phyloP scores from a whole-genome alignment of 1,284 basidiomycete species.

The Paramarasmius palmivorus region DNA sequence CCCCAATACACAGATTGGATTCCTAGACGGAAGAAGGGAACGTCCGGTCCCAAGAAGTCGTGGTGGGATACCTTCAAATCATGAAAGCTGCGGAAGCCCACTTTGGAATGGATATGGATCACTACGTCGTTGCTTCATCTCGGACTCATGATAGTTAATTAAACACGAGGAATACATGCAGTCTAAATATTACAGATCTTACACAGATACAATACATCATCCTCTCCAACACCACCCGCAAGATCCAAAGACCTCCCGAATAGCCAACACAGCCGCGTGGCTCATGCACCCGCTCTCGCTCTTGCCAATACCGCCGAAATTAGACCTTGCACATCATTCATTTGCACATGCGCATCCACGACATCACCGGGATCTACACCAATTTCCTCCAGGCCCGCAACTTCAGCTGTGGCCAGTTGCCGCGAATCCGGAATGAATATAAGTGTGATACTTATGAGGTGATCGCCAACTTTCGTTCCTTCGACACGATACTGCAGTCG shows the following conservation, averaged over 20 bases:
- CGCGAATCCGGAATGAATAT: constrained; percentile 71
- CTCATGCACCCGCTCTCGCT: constrained; percentile 26
- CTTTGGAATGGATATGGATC: too few relatives aligned
- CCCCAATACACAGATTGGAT: constrained; percentile 16
- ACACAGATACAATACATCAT: too few relatives aligned
- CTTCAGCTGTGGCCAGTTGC: constrained; percentile 57
- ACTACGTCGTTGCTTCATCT: too few relatives aligned
- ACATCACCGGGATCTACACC: constrained; percentile 61
- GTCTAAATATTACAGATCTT: too few relatives aligned
- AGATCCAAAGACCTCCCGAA: too few relatives aligned
- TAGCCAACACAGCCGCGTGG: too few relatives aligned
- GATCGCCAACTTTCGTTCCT: constrained; percentile 22
- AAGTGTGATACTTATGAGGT: constrained; percentile 44
- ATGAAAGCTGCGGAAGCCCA: too few relatives aligned
- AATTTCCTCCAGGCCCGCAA: constrained; percentile 48
- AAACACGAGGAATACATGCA: too few relatives aligned
- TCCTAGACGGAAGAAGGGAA: constrained; percentile 6
- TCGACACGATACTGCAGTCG: constrained; percentile 62
- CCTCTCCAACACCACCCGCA: too few relatives aligned
- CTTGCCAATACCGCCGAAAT: constrained; percentile 63
- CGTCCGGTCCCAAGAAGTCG: too few relatives aligned
- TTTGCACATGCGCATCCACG: constrained; percentile 60
- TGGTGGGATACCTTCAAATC: too few relatives aligned
- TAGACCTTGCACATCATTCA: constrained; percentile 72
- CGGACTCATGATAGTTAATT: too few relatives aligned